Percentiles rank a stretch among this genome's conserved stretches.
Conservation (phyloP, 2,329 filamentous ascomycete species). For the Raffaelea deltoideospora region DNA sequence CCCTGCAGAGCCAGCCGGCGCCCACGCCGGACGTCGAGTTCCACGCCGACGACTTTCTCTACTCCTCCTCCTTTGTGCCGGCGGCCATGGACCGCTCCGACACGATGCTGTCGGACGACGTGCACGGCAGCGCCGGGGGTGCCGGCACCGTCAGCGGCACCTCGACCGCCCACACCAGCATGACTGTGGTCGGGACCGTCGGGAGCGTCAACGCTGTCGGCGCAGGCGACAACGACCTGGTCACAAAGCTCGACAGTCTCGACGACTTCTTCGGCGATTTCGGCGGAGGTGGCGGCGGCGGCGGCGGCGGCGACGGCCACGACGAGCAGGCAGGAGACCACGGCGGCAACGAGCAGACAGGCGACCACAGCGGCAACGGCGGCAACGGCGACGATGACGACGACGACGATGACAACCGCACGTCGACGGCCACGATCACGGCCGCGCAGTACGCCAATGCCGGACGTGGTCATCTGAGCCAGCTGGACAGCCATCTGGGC, state of each 20-base stretch:
- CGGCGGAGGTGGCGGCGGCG: constrained; percentile 14
- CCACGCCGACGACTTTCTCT: constrained; percentile 74
- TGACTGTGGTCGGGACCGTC: constrained; percentile 37
- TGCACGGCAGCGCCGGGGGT: constrained; percentile 42
- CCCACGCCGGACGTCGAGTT: constrained; percentile 84
- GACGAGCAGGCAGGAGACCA: constrained; percentile 16
- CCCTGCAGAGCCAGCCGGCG: constrained; percentile 30
- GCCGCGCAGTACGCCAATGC: constrained; percentile 47
- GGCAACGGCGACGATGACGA: not conserved
- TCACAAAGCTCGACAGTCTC: constrained; percentile 62
- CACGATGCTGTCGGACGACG: constrained; percentile 83
- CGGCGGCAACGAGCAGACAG: too few relatives aligned
- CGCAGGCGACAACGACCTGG: constrained; percentile 49
- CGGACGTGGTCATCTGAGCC: too few relatives aligned
- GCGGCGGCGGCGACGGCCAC: not conserved
- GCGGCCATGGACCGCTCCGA: constrained; percentile 53
- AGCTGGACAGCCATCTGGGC: too few relatives aligned
- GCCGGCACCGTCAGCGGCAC: not conserved
- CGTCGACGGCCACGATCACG: constrained; percentile 42
- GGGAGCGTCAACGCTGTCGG: not conserved
- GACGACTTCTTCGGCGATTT: constrained; percentile 72
- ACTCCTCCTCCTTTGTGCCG: constrained; percentile 66
- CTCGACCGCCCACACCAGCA: too few relatives aligned
- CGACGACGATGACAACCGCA: constrained; percentile 34
- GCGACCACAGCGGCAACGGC: constrained; percentile 19